Conservation (phyloP, 2,329 filamentous ascomycete species). For the Apiospora phragmitis region DNA sequence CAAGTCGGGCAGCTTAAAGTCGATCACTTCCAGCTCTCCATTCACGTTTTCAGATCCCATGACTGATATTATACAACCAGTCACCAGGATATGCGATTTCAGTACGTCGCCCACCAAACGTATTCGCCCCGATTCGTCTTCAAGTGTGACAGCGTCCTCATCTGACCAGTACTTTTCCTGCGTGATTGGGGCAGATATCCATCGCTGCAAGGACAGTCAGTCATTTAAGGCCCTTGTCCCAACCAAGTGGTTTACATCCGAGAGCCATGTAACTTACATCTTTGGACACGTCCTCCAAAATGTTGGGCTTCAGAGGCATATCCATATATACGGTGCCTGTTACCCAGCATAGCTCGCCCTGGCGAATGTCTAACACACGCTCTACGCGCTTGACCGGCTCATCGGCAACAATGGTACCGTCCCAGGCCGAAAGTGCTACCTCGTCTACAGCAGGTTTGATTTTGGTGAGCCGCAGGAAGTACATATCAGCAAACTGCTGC, state of each 20-base stretch:
- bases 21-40: constrained; percentile 90
- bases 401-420: constrained; percentile 73
- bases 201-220: constrained; percentile 59
- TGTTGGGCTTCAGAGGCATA: constrained; percentile 93
- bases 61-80: constrained; percentile 90
- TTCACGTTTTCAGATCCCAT: constrained; percentile 91
- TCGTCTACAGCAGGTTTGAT: constrained; percentile 82
- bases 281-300: constrained; percentile 91
- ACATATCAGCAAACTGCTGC: constrained; percentile 97
- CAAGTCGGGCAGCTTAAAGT: constrained; percentile 85
- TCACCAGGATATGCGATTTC: constrained; percentile 73
- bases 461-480: constrained; percentile 86
- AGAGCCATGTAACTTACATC: constrained; percentile 61
- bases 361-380: constrained; percentile 89
- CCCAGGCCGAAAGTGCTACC: constrained; percentile 75
- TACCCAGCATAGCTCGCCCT: constrained; percentile 95
- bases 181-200: constrained; percentile 79
- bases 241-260: background rate
- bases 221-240: constrained; percentile 7
- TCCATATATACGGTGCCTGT: constrained; percentile 96
- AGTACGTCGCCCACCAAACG: constrained; percentile 73
- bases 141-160: constrained; percentile 77
- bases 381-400: constrained; percentile 77
- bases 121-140: constrained; percentile 92
- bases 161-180: constrained; percentile 74